Evolutionary conservation across 2,329 filamentous ascomycete species (phyloP).

Genomic region (Nothopassalora personata): DNA sequence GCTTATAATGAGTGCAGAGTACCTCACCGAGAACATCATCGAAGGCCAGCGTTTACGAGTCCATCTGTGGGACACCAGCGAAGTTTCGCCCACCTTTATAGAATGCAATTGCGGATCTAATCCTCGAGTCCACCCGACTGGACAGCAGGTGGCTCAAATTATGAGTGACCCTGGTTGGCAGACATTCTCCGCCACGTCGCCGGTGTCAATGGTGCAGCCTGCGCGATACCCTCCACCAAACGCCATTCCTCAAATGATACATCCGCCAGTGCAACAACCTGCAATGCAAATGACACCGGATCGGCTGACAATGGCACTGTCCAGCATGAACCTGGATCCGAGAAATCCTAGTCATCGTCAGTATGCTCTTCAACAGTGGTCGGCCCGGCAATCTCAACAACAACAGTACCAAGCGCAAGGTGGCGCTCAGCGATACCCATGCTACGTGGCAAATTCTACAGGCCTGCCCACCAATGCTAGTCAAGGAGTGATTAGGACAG

Average conservation of each 20-base stretch:
- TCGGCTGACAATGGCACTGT: conserved; percentile 10
- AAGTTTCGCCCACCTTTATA: conserved; percentile 11
- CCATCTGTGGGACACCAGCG: conserved; percentile 28
- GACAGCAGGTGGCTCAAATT: conserved; percentile 13
- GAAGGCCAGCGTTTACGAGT: conserved; percentile 21
- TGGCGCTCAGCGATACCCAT: conserved; percentile 4
- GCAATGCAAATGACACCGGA: conserved; percentile 2
- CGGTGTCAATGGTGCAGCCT: conserved; percentile 3
- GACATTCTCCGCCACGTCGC: conserved; percentile 9
- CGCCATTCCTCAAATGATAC: background rate
- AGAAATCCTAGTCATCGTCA: conserved; percentile 5
- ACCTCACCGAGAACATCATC: conserved; percentile 21
- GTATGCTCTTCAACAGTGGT: conserved; percentile 3
- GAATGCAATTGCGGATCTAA: conserved; percentile 23
- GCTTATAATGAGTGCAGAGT: conserved; percentile 17
- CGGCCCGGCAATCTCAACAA: conserved; percentile 4
- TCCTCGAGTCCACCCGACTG: conserved; percentile 8
- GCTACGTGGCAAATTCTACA: conserved; percentile 17
- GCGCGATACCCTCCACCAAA: conserved; percentile 2
- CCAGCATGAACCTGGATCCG: conserved; percentile 5
- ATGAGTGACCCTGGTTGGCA: conserved; percentile 19
- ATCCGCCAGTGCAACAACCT: background rate
- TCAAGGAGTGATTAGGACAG: conserved; percentile 22
- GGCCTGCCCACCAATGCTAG: conserved; percentile 26
- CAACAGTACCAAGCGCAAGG: conserved; percentile 1